A percentile compares a stretch with the other conserved stretches of the same genome.
Conservation (phyloP, 1,284 basidiomycete species). For the Malassezia obtusa region DNA sequence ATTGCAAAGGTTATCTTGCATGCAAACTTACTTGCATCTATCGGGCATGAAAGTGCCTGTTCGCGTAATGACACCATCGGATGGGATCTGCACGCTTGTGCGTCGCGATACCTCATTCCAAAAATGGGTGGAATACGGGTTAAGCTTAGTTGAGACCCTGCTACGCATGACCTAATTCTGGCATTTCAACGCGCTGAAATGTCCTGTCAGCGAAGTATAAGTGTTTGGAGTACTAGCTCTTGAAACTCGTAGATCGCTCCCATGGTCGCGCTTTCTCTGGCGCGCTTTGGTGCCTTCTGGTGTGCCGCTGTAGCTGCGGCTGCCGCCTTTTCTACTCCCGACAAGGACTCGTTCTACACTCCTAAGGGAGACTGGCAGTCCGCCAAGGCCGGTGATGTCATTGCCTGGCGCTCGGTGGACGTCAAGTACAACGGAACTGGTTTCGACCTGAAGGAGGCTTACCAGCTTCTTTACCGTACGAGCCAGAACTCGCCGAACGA, state of each 20-base stretch:
- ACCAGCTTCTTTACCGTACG: conserved; percentile 28
- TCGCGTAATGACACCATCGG: too few species aligned
- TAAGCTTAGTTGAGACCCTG: too few species aligned
- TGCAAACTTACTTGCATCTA: too few species aligned
- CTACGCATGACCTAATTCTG: too few species aligned
- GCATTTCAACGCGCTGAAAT: too few species aligned
- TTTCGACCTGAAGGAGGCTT: conserved; percentile 2
- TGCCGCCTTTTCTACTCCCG: not conserved
- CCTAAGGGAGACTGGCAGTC: conserved; percentile 13
- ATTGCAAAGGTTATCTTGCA: too few species aligned
- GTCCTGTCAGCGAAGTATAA: too few species aligned
- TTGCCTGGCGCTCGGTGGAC: conserved; percentile 21
- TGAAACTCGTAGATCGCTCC: conserved; percentile 14
- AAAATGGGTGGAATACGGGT: too few species aligned
- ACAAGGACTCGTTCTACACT: not conserved
- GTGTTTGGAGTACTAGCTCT: conserved; percentile 21
- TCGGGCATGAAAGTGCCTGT: too few species aligned
- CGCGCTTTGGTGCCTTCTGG: not conserved
- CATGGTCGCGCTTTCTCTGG: not conserved
- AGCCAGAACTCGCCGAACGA: not conserved
- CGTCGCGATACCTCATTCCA: too few species aligned
- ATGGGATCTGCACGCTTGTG: too few species aligned
- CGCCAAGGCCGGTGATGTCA: conserved; percentile 21
- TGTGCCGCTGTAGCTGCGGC: not conserved
- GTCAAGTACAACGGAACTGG: not conserved